phyloP scores from a whole-genome alignment of 2,329 filamentous ascomycete species.

The Dothideomycetidae sp. region DNA sequence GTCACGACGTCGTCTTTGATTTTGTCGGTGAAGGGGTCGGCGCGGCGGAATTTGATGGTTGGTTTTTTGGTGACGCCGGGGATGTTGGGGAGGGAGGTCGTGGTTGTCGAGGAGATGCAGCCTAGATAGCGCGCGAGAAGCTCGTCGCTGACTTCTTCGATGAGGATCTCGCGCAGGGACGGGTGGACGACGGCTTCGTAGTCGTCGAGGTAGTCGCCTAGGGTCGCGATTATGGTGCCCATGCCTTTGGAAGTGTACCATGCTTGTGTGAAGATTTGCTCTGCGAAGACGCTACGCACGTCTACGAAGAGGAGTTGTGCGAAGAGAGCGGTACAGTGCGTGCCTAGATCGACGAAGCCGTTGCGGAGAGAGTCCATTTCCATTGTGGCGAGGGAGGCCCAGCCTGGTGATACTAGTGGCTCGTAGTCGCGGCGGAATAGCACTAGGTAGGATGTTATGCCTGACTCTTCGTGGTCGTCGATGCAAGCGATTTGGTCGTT shows the following conservation, averaged over 20 bases:
- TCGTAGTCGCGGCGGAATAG: constrained; percentile 76
- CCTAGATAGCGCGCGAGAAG: constrained; percentile 74
- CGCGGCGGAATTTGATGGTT: constrained; percentile 64
- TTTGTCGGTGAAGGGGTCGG: constrained; percentile 82
- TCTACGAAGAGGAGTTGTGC: constrained; percentile 85
- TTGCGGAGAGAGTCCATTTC: constrained; percentile 68
- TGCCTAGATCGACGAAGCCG: constrained; percentile 88
- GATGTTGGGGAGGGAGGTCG: constrained; percentile 72
- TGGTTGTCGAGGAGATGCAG: constrained; percentile 66
- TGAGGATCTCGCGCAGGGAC: constrained; percentile 76
- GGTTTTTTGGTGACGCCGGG: constrained; percentile 65
- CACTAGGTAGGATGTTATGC: constrained; percentile 65
- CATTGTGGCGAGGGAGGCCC: constrained; percentile 54
- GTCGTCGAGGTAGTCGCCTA: constrained; percentile 85
- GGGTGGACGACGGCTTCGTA: constrained; percentile 75
- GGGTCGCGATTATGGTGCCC: constrained; percentile 86
- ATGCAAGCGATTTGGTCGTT: constrained; percentile 99
- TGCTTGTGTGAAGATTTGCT: constrained; percentile 68
- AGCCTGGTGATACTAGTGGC: constrained; percentile 63
- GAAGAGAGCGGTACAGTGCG: constrained; percentile 81
- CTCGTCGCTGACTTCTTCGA: constrained; percentile 86
- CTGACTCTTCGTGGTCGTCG: constrained; percentile 62
- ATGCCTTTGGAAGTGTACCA: constrained; percentile 84
- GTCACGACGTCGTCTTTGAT: constrained; percentile 85
- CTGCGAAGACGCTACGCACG: constrained; percentile 66